Base-by-base conservation (phyloP, 257 asterid genomes). In the Salvia miltiorrhiza region DNA sequence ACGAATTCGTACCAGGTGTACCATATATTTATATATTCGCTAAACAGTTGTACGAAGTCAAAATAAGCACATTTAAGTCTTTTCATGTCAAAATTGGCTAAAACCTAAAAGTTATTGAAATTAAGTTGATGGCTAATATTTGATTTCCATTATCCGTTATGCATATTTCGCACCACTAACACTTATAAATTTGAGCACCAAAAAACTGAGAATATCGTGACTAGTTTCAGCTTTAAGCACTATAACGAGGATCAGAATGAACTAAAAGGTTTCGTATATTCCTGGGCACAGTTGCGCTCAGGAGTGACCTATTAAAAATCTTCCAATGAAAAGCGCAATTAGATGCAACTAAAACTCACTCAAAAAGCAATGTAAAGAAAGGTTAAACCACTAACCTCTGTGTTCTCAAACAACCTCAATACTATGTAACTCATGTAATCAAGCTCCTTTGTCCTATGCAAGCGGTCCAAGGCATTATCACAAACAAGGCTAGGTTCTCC, bases 351-450 rank as follows among this genome's bases (percentile, higher is more conserved):
- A 52, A 44, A 66, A n/a, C 19, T 8, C 16, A 47, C 4, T 5
- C 13, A 43, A 65, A 64, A 20, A 19, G 5, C 37, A 12, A 57
- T 44, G 57, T 26, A 9, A 3, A 26, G 64, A 70, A 56, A 16
- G 23, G 8, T 44, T 12, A 7, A 56, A 65, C 67, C 35, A 81
- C 95, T 43, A 67, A 94, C 99, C 97, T 86, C 99, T 9, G 89
- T 89, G 81, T 91, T 86, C 80, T 94, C 99, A 45, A 91, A 94
- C 89, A 94, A 73, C 83, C 99, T 88, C 77, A 94, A 67, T 33
- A 91, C 99, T 67, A 94, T 87, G 83, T 91, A 87, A 76, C 97
- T 94, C 99, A 91, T 94, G 84, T 94, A 94, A 78, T 94, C 99
- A 67, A 94, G 97, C 83, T 94, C 99, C 86, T 87, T 89, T 40